Evolutionary conservation across 1,139 yeast genomes (phyloP).

Genomic region (Hanseniaspora uvarum): DNA sequence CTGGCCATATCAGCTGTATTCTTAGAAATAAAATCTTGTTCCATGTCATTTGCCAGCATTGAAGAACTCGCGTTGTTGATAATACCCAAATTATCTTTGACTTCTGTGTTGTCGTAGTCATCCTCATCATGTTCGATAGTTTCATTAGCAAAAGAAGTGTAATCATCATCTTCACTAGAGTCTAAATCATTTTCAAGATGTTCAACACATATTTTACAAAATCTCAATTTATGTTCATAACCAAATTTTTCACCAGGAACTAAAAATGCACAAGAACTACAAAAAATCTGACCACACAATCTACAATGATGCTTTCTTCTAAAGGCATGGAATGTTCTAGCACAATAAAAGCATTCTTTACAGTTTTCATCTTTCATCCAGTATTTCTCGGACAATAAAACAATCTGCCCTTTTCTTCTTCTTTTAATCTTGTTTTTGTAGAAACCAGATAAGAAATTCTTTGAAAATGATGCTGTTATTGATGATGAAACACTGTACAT

Average conservation of each 20-base stretch:
- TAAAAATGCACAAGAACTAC: constrained; percentile 73
- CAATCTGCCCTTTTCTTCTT: constrained; percentile 28
- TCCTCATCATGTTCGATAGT: constrained; percentile 24
- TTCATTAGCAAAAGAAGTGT: constrained; percentile 29
- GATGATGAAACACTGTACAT: constrained; percentile 32
- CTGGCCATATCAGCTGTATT: constrained; percentile 18
- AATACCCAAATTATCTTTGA: constrained; percentile 9
- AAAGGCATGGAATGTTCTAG: constrained; percentile 61
- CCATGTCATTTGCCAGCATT: constrained; percentile 16
- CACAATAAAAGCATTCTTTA: constrained; percentile 69
- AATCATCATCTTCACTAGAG: constrained; percentile 50
- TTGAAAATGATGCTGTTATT: constrained; percentile 35
- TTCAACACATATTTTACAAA: constrained; percentile 67
- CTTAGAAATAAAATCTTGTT: background rate
- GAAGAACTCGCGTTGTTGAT: background rate
- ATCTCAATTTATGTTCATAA: constrained; percentile 61
- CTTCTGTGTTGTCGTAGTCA: constrained; percentile 18
- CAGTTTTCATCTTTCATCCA: constrained; percentile 93
- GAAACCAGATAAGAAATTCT: constrained; percentile 40
- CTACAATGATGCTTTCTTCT: constrained; percentile 91
- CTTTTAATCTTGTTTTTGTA: constrained; percentile 34
- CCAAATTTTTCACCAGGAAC: constrained; percentile 67
- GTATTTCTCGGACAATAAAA: constrained; percentile 52
- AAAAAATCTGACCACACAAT: constrained; percentile 90
- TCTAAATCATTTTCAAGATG: constrained; percentile 46